These are phyloP conservation scores for Thraustochytrium striatum DNA, from an alignment of 352 stramenopile species.

Conservation along the genomic window DNA sequence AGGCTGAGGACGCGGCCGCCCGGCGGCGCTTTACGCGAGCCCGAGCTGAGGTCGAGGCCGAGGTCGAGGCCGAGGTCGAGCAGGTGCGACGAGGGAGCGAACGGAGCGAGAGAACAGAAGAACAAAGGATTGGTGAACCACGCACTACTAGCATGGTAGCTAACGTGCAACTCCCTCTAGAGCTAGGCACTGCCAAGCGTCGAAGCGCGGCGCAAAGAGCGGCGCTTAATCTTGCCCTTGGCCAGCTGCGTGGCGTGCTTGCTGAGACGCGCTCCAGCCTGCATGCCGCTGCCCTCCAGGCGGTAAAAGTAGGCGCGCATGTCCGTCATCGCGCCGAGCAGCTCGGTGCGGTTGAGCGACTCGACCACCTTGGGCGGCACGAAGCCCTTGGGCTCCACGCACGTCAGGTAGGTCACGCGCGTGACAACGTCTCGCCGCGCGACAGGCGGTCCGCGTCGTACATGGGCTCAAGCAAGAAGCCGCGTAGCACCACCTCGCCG, in stretches of 20 bases:
- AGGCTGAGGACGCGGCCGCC: too few species aligned
- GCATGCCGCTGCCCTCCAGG: too few species aligned
- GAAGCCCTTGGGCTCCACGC: slow-evolving; percentile 13
- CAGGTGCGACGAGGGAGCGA: too few species aligned
- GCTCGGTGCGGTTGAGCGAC: slow-evolving; percentile 32
- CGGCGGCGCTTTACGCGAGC: too few species aligned
- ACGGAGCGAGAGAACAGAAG: too few species aligned
- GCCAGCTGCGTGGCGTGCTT: background rate
- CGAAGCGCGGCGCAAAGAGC: slow-evolving; percentile 11
- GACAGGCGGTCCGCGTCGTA: background rate
- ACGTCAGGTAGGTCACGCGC: slow-evolving; percentile 34
- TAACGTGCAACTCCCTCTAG: too few species aligned
- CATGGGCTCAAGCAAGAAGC: slow-evolving; percentile 23
- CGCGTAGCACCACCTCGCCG: slow-evolving; percentile 22
- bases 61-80: too few species aligned
- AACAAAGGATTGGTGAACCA: too few species aligned
- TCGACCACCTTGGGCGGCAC: slow-evolving; percentile 38
- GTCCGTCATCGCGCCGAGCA: slow-evolving; percentile 24
- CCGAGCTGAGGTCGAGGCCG: too few species aligned
- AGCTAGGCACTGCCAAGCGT: too few species aligned
- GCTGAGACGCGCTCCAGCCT: too few species aligned
- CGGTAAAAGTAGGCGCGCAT: slow-evolving; percentile 37
- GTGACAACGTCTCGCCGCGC: background rate
- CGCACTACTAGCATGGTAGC: too few species aligned
- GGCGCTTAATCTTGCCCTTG: slow-evolving; percentile 30